Base-by-base conservation (phyloP, 1,284 basidiomycete genomes). In the Wolfiporia cocos region DNA sequence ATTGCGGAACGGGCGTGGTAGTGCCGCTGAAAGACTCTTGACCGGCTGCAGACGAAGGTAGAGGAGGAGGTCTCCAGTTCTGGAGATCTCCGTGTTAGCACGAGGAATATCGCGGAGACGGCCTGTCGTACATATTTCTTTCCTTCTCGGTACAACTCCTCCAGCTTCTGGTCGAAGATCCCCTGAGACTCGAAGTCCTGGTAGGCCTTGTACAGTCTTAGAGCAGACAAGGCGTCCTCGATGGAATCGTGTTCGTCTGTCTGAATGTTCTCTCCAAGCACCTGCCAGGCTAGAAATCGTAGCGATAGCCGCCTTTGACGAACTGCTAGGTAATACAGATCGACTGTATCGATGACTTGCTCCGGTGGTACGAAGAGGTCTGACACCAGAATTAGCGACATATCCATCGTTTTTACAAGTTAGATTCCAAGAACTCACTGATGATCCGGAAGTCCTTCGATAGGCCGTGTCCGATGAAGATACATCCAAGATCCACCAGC, bases 371-470 rank as follows among this genome's bases (percentile, higher is more conserved):
- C 92, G 57, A 86, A 94, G 38, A 99, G 92, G 62, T 99, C 93
- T 95, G 55, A 32, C n/a, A n/a, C n/a, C n/a, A n/a, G n/a, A n/a
- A n/a, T n/a, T 14, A 40, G 7, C 33, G 15, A 31, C 22, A 10
- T 46, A 39, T 29, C 26, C 34, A 19, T 18, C 15, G 11, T 35
- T 15, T 3, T 26, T 23, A 18, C 18, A 19, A 3, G 32, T 17
- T 17, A 4, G 37, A 18, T 7, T 14, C 35, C 9, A 5, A 20
- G 2, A 28, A 17, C 90, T 58, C 53, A 94, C 92, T 99, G 68
- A 99, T 98, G 45, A 96, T 99, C 10, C 96, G 78, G 67, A 99
- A 98, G 64, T 99, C 96, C 61, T 98, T 98, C n/a, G 91, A 88
- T n/a, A 99, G 75, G 1, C 96, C 96, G 56, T 99, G 95, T 0